Percentiles rank a stretch among this genome's conserved stretches.
Conservation (phyloP, 2,329 filamentous ascomycete species). For the Neofusicoccum sp. region DNA sequence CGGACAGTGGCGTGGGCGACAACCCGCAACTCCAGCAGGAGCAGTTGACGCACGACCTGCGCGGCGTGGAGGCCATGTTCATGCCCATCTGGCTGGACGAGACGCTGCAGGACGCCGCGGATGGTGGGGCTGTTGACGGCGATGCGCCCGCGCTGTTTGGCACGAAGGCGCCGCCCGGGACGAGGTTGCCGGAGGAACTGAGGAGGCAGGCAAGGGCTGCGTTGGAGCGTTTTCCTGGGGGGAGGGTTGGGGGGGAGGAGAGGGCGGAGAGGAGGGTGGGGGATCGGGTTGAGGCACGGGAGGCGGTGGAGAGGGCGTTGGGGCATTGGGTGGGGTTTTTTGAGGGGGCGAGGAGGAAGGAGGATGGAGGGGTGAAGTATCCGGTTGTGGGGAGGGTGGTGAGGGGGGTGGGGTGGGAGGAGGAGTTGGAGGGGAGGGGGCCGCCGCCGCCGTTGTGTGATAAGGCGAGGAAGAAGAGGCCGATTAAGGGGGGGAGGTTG, state of each 20-base stretch:
- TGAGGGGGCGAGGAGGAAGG: no score
- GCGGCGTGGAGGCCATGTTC: constrained; percentile 29
- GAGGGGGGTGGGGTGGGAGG: constrained; percentile 20
- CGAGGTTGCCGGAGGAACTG: constrained; percentile 13
- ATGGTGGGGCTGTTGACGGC: constrained; percentile 18
- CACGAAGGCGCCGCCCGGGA: not conserved
- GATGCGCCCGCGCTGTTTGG: constrained; percentile 5
- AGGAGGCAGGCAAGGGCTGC: not conserved
- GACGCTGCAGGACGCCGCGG: constrained; percentile 22
- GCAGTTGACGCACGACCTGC: constrained; percentile 27
- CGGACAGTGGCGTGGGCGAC: no score
- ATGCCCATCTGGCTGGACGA: constrained; percentile 30
- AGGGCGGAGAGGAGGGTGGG: constrained; percentile 22
- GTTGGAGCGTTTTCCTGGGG: constrained; percentile 8
- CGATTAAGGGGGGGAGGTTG: constrained; percentile 29
- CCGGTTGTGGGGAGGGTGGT: constrained; percentile 25
- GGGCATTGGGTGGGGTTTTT: constrained; percentile 23
- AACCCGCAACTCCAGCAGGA: no score
- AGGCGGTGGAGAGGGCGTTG: not conserved
- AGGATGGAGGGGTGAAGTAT: constrained; percentile 29
- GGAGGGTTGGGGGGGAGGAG: constrained; percentile 22
- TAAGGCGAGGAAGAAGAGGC: constrained; percentile 30
- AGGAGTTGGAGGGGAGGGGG: no score
- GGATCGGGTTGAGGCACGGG: constrained; percentile 22
- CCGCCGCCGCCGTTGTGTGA: constrained; percentile 21